Evolutionary conservation across 2,329 filamentous ascomycete genomes (phyloP), one percentile per base, ranked within the genome.

Genomic region (Neurospora sp.): DNA sequence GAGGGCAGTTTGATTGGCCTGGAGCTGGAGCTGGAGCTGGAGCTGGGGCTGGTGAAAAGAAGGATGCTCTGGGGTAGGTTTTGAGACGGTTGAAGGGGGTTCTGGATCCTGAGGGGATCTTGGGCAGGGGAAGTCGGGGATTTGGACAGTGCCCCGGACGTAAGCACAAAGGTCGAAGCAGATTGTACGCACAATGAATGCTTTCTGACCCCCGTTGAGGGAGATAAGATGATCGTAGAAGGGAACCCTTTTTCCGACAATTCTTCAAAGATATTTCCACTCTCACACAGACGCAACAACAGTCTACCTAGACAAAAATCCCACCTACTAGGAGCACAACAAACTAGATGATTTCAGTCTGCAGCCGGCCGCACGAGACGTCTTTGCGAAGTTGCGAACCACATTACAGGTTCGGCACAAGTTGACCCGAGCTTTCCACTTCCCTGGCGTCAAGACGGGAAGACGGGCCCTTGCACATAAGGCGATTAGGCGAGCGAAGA

Each of bases 101-200:
- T 12, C 39, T 70, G 4, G 52, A 70, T 36, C 39, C 66, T 2
- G 66, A 66, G n/a, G 67, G 67, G 0, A 68, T 70, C 10, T 52
- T 68, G 28, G 23, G 8, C 66, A 67, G 10, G 69, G 33, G 15
- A 70, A 70, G 37, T 36, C 8, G 15, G 69, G 69, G 17, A 68
- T 66, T 2, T 57, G 40, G 62, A 62, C 23, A 15, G 52, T 62
- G 15, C 6, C 52, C 15, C 12, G 52, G 52, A 17, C 23, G 23
- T 36, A 36, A 17, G 23, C 23, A 33, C 12, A 33, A 33, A 62
- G 23, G 23, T 17, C 8, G 52, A 33, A 17, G 23, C 3, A 17
- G 23, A 33, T 52, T 8, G 11, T 17, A 57, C 6, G 23, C 23
- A 17, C 52, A 62, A 33, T 17, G 6, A 62, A 33, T 62, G 23